phyloP scores from a whole-genome alignment of 495 filamentous ascomycete genomes.

The Platismatia glauca region DNA sequence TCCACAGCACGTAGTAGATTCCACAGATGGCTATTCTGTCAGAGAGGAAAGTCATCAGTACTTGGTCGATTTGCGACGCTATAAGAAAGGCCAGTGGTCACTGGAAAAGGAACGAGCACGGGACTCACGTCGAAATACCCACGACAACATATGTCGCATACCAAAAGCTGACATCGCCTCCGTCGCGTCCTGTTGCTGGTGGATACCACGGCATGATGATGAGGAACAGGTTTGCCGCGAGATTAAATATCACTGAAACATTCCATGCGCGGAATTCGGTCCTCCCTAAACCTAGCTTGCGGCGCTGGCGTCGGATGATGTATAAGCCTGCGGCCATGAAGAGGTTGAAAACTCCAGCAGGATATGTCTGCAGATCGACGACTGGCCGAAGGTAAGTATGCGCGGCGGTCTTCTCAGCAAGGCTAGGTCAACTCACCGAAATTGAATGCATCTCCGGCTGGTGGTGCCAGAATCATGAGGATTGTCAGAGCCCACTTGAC shows the following conservation, averaged over 20 bases:
- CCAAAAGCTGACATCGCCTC: constrained; percentile 58
- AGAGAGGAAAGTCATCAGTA: neutral
- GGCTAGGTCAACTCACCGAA: constrained; percentile 27
- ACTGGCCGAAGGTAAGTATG: constrained; percentile 6
- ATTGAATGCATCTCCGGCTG: constrained; percentile 60
- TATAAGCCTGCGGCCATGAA: constrained; percentile 46
- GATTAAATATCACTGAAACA: constrained; percentile 43
- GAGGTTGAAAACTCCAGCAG: constrained; percentile 44
- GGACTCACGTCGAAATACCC: constrained; percentile 47
- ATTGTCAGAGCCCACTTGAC: constrained; percentile 51
- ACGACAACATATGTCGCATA: constrained; percentile 54
- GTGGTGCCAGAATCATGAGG: constrained; percentile 57
- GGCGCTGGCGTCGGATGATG: constrained; percentile 43
- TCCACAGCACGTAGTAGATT: neutral
- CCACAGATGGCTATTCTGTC: neutral
- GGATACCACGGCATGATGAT: constrained; percentile 60
- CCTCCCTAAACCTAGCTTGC: constrained; percentile 34
- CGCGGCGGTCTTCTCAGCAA: neutral
- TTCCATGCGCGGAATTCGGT: constrained; percentile 49
- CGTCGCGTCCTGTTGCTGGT: constrained; percentile 44
- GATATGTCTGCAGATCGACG: constrained; percentile 43
- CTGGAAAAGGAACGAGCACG: neutral
- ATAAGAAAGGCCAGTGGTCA: neutral
- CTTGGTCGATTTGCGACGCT: neutral
- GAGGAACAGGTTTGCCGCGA: constrained; percentile 47